phyloP scores from a whole-genome alignment of 441 rosid genomes.

The Jatropha podagrica region DNA sequence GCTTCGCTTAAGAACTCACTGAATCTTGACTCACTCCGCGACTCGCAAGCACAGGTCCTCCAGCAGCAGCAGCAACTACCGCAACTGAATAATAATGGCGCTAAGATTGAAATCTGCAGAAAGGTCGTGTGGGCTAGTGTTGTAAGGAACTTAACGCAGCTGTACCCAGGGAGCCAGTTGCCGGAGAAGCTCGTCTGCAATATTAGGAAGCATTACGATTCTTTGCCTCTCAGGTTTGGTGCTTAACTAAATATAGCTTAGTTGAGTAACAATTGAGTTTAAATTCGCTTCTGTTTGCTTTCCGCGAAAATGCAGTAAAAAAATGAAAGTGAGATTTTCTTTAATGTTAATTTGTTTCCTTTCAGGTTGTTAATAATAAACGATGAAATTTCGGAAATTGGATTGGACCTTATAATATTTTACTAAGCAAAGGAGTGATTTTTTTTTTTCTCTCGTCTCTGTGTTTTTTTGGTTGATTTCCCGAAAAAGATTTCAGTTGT shows the following conservation, averaged over 20 bases:
- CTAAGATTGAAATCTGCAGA: slow-evolving; percentile 50
- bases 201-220: slow-evolving; percentile 91
- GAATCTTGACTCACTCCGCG: slow-evolving; percentile 66
- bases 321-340: background rate
- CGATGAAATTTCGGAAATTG: background rate
- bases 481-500: background rate
- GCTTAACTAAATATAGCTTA: background rate
- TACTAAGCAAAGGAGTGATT: background rate
- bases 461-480: too few relatives aligned
- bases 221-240: slow-evolving; percentile 80
- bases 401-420: background rate
- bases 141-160: slow-evolving; percentile 80
- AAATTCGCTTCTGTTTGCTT: slow-evolving; percentile 19
- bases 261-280: background rate
- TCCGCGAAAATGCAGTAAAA: slow-evolving; percentile 22
- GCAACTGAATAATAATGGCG: slow-evolving; percentile 16
- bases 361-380: background rate
- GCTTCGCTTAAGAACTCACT: slow-evolving; percentile 85
- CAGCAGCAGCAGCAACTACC: slow-evolving; percentile 11
- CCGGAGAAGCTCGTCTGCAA: slow-evolving; percentile 95
- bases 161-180: slow-evolving; percentile 90
- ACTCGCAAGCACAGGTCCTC: slow-evolving; percentile 27
- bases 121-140: slow-evolving; percentile 87
- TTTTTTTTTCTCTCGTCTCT: too few relatives aligned
- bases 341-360: too few relatives aligned